Evolutionary conservation across 2,329 filamentous ascomycete genomes (phyloP).

Genomic region (Sporothrix brasiliensis): DNA sequence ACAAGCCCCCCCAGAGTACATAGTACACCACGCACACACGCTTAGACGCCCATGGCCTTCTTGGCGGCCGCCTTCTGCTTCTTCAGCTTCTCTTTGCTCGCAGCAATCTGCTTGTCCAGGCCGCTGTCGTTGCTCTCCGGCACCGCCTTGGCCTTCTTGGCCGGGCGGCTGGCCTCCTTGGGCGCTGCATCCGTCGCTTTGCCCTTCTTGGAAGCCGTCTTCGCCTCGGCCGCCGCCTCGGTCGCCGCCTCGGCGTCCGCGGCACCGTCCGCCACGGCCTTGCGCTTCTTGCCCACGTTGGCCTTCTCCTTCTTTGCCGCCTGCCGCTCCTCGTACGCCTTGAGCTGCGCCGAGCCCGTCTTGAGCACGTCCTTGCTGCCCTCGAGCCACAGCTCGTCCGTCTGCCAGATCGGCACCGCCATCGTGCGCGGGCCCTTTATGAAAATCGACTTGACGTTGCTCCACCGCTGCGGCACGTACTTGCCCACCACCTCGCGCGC

Average conservation of each 20-base stretch:
- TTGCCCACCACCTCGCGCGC: constrained; percentile 71
- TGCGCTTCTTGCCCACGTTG: constrained; percentile 68
- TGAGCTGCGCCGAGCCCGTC: constrained; percentile 53
- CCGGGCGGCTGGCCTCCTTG: constrained; percentile 49
- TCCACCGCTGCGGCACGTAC: constrained; percentile 84
- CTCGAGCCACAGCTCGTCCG: constrained; percentile 86
- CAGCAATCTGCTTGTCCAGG: constrained; percentile 62
- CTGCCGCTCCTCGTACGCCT: constrained; percentile 46
- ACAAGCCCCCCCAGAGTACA: not conserved
- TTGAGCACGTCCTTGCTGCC: constrained; percentile 71
- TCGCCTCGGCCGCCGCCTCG: constrained; percentile 51
- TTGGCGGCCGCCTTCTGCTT: constrained; percentile 63
- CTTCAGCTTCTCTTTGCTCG: constrained; percentile 59
- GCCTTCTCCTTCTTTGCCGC: constrained; percentile 51
- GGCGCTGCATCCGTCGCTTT: constrained; percentile 33
- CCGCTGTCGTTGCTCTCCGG: constrained; percentile 55
- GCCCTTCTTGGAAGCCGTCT: constrained; percentile 56
- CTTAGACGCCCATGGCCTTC: constrained; percentile 37
- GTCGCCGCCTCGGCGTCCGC: constrained; percentile 41
- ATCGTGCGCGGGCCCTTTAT: constrained; percentile 89
- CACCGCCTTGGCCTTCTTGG: constrained; percentile 48
- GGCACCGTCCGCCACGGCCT: constrained; percentile 48
- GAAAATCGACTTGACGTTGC: constrained; percentile 79
- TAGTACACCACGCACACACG: not conserved
- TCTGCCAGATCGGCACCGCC: constrained; percentile 91